phyloP scores from a whole-genome alignment of 108 stramenopile genomes.

The Hondaea fermentalgiana region DNA sequence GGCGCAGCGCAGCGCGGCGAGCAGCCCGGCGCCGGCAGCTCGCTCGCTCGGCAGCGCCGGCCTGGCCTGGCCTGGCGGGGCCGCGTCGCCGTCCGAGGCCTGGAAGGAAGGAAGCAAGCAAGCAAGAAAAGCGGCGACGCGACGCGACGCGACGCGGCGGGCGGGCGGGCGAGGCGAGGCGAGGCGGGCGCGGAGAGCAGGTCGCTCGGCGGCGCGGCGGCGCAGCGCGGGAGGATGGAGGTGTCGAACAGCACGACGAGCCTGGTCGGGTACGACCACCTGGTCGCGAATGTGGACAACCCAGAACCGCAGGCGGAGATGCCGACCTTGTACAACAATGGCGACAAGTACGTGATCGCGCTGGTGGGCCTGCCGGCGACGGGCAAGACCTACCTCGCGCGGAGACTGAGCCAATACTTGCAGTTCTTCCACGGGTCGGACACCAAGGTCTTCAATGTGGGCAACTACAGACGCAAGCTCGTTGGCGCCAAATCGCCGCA shows the following conservation, averaged over 20 bases:
- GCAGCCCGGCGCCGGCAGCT: no score
- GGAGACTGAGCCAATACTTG: slow-evolving; percentile 79
- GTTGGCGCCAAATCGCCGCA: slow-evolving; percentile 35
- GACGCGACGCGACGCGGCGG: no score
- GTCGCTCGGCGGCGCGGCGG: no score
- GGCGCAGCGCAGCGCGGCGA: no score
- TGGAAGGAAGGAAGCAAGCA: no score
- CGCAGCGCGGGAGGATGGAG: neutral
- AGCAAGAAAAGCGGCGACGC: no score
- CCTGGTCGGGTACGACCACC: slow-evolving; percentile 17
- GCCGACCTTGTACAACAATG: neutral
- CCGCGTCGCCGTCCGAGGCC: no score
- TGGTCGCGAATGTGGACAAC: neutral
- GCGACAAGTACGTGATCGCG: slow-evolving; percentile 68
- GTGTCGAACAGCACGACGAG: neutral
- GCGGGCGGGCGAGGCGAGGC: no score
- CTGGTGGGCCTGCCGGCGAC: slow-evolving; percentile 92
- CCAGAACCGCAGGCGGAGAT: neutral
- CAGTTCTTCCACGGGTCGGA: slow-evolving; percentile 80
- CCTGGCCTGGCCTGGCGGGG: no score
- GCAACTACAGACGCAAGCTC: slow-evolving; percentile 66
- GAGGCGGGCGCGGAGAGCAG: no score
- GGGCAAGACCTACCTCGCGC: slow-evolving; percentile 92
- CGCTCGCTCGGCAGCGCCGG: no score
- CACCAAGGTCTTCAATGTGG: slow-evolving; percentile 82